Evolutionary conservation across 805 yeast species (phyloP), one percentile per base, ranked within the genome.

Genomic region (Komagataella mondaviorum): DNA sequence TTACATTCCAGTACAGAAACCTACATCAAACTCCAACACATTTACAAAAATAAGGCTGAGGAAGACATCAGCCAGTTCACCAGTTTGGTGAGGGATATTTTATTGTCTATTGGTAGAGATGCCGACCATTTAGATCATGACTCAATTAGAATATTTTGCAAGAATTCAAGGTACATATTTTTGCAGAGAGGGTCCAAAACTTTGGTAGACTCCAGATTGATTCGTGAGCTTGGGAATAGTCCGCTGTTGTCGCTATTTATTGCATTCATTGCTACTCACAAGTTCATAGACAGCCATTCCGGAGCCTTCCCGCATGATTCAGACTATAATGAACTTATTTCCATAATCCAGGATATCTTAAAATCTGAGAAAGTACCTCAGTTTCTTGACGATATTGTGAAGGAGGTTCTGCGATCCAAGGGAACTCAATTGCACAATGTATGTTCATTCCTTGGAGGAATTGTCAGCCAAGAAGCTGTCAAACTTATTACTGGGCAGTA

Each of bases 391-490:
- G 72, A 71, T 47, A 60, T 69, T 7, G 57, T 77, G 12, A 63
- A 65, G 45, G 77, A 73, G 53, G 62, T 81, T 49, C 53, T 67
- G 4, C 55, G 76, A 52, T 56, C 63, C 6, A 62, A 70, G 4
- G 77, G 77, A 3, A 53, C 57, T 0, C 80, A 77, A 55, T 49
- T 78, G 12, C 82, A 79, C 54, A 83, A 84, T 57, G 72, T 79
- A 14, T 68, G 83, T 18, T 73, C 96, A 4, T 64, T 88, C 3
- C 69, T 87, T 56, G 98, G 96, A 1, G 98, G 96, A 0, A 69
- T 90, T 10, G 89, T 80, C 0, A 83, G 88, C 3, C 96, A 91
- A 61, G 99, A 91, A 62, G 80, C 78, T 4, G 71, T 88, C 50
- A 91, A 93, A 58, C 54, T 77, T 3, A 57, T 86, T 22, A 88